Evolutionary conservation across 2,329 filamentous ascomycete genomes (phyloP), one percentile per base, ranked within the genome.

Genomic region (Nemania sp.): DNA sequence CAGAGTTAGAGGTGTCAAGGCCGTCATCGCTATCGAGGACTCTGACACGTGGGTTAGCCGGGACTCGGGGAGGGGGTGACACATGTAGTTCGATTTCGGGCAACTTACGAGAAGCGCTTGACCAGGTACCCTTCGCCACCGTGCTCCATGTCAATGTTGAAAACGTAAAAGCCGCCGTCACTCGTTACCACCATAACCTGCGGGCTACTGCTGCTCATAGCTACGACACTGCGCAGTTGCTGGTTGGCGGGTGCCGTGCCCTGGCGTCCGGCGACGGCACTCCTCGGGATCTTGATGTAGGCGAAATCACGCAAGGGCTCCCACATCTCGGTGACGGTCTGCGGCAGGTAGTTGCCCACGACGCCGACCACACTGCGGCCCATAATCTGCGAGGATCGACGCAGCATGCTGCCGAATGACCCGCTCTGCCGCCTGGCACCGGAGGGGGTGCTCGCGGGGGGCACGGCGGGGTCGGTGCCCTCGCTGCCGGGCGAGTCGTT

Each of bases 131-230:
- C 95, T 77, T 99, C 95, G 21, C 95, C 95, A 17, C 95, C 95
- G 63, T 91, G 90, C 69, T 96, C 93, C 80, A 99, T 86, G 74
- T 99, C 93, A 56, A 99, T 92, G 66, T 91, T 94, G 77, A 94
- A 99, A 32, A 98, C 90, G 69, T 95, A 97, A 72, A 97, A 98
- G 21, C 89, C 89, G 10, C 95, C 95, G 73, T 99, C 95, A 69
- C 90, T 97, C 0, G 95, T 99, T 13, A 97, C 93, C 0, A 98
- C 91, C 93, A 99, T 98, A 50, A 99, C 91, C 71, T 98, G 93
- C 0, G 95, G 95, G 25, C 90, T 93, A 73, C 88, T 96, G 71
- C 89, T 95, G 73, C 91, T 97, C 89, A 99, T 96, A 9, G 95
- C 94, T 45, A 99, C 95, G n/a, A 99, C 94, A 67, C 92, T 97